A percentile compares a stretch with the other conserved stretches of the same genome.
Conservation (phyloP, 805 yeast genomes). For the Clavispora asparagi region DNA sequence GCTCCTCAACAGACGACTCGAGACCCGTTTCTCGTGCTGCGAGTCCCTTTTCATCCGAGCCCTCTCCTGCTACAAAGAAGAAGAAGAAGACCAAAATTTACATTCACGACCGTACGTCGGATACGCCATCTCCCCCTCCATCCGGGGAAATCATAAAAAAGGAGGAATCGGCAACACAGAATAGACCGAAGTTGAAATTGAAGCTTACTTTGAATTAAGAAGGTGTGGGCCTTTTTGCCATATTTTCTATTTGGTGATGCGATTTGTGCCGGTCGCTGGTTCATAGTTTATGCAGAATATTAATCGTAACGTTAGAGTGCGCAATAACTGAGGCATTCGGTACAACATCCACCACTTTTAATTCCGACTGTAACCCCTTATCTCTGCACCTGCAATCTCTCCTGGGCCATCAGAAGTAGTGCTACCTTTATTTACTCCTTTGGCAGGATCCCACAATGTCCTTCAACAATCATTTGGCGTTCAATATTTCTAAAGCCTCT, state of each 20-base stretch:
- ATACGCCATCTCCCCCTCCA: constrained; percentile 5
- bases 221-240: neutral
- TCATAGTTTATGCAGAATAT: constrained; percentile 10
- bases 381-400: neutral
- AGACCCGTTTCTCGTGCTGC: constrained; percentile 6
- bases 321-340: neutral
- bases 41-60: constrained; percentile 11
- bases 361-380: too few species aligned
- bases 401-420: neutral
- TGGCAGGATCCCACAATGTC: constrained; percentile 15
- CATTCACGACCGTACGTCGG: constrained; percentile 17
- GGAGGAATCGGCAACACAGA: constrained; percentile 1
- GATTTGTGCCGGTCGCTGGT: neutral
- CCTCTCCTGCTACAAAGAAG: constrained; percentile 8
- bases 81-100: constrained; percentile 25
- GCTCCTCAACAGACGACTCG: neutral
- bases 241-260: neutral
- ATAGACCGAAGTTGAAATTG: constrained; percentile 9
- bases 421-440: neutral
- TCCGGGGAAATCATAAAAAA: neutral
- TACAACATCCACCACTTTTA: neutral
- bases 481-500: constrained; percentile 33
- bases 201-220: constrained; percentile 5
- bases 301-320: constrained; percentile 11
- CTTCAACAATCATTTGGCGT: constrained; percentile 24